A percentile compares a stretch with the other conserved stretches of the same genome.
These are phyloP conservation scores for Anthracocystis panici-leucophaei DNA, from an alignment of 1,284 basidiomycete species.

Conservation along the genomic window DNA sequence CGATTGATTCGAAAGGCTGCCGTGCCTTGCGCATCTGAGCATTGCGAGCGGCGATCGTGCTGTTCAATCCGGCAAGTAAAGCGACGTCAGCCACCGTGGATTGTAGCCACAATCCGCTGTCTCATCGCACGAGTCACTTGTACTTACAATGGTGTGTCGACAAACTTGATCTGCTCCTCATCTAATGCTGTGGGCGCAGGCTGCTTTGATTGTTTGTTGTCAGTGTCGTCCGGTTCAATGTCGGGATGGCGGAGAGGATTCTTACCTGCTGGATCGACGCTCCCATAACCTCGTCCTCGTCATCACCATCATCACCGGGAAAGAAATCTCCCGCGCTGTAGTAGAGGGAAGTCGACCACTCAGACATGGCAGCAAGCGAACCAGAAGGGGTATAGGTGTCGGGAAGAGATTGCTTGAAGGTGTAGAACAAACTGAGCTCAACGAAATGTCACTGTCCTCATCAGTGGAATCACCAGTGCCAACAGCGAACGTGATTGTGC, in stretches of 20 bases:
- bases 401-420: slow-evolving; percentile 6
- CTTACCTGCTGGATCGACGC: slow-evolving; percentile 20
- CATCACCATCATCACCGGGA: slow-evolving; percentile 25
- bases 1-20: slow-evolving; percentile 1
- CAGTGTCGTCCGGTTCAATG: neutral
- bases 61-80: neutral
- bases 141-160: slow-evolving; percentile 49
- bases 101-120: neutral
- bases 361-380: slow-evolving; percentile 24
- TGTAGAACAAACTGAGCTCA: slow-evolving; percentile 2
- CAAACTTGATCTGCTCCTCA: slow-evolving; percentile 36
- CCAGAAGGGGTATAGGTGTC: neutral
- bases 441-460: neutral
- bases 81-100: neutral
- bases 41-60: slow-evolving; percentile 49
- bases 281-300: neutral
- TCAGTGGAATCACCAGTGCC: neutral
- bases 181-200: slow-evolving; percentile 2
- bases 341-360: slow-evolving; percentile 32
- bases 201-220: neutral
- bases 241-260: too few relatives aligned
- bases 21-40: slow-evolving; percentile 32
- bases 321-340: slow-evolving; percentile 25
- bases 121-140: neutral
- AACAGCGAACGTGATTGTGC: neutral